Evolutionary conservation across 2,329 filamentous ascomycete species (phyloP).

Genomic region (Pseudocercospora eumusae): DNA sequence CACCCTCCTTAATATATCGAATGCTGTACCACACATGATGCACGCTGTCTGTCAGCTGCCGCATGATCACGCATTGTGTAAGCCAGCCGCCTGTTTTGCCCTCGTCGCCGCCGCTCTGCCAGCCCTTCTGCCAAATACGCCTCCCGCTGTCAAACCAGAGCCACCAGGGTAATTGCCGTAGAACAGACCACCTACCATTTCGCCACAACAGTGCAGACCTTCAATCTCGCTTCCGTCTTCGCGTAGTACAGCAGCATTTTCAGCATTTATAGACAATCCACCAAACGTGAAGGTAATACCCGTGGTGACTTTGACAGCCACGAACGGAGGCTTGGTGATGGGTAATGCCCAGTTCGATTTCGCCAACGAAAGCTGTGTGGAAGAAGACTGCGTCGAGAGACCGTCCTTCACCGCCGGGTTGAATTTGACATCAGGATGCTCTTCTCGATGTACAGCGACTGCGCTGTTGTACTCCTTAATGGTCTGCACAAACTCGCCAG

Average conservation of each 20-base stretch:
- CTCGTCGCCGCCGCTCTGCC: slow-evolving; percentile 39
- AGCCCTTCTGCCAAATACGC: slow-evolving; percentile 55
- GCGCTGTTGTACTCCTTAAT: slow-evolving; percentile 61
- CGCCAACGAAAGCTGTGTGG: slow-evolving; percentile 47
- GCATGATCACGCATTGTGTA: not conserved
- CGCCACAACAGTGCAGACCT: slow-evolving; percentile 62
- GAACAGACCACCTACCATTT: slow-evolving; percentile 67
- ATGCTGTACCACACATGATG: not conserved
- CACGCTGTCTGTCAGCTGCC: not conserved
- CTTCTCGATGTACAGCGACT: slow-evolving; percentile 50
- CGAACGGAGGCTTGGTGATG: slow-evolving; percentile 58
- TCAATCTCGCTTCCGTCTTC: slow-evolving; percentile 50
- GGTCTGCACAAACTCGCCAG: slow-evolving; percentile 53
- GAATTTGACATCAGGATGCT: slow-evolving; percentile 52
- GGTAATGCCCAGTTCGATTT: slow-evolving; percentile 70
- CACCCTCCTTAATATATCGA: not conserved
- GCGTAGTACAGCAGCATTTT: slow-evolving; percentile 57
- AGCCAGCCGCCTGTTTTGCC: slow-evolving; percentile 7
- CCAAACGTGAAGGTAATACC: slow-evolving; percentile 72
- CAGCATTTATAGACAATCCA: slow-evolving; percentile 58
- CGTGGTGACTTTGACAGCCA: slow-evolving; percentile 65
- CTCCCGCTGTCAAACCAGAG: slow-evolving; percentile 61
- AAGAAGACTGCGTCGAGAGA: slow-evolving; percentile 59
- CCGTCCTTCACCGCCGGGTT: slow-evolving; percentile 64
- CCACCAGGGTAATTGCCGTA: slow-evolving; percentile 66